Evolutionary conservation across 129 eudicot species (phyloP).

Genomic region (Saussurea involucrata): DNA sequence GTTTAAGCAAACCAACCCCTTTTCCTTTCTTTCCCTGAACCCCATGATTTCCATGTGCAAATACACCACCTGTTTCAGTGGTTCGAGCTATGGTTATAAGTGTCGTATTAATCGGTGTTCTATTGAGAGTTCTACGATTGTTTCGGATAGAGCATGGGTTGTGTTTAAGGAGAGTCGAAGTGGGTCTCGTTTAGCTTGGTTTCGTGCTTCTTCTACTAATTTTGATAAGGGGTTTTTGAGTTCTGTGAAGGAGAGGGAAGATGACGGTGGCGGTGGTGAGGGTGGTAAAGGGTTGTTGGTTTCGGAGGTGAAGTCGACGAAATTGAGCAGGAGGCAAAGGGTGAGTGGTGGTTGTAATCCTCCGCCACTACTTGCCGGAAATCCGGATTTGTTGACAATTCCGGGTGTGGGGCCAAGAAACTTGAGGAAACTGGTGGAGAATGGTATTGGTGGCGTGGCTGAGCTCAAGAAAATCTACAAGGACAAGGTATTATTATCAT

Average conservation of each 20-base stretch:
- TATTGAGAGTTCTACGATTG: conserved; percentile 1
- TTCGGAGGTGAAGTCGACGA: conserved; percentile 30
- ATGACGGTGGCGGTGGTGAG: conserved; percentile 1
- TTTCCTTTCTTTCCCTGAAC: not conserved
- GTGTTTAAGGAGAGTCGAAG: conserved; percentile 29
- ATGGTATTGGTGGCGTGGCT: conserved; percentile 62
- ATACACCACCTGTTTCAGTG: too few relatives aligned
- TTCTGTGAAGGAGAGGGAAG: conserved; percentile 8
- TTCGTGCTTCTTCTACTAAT: not conserved
- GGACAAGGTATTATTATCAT: conserved; percentile 48
- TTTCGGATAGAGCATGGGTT: conserved; percentile 43
- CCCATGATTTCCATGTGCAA: not conserved
- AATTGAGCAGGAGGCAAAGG: conserved; percentile 47
- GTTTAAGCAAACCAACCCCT: not conserved
- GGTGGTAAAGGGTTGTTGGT: not conserved
- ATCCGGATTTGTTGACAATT: conserved; percentile 58
- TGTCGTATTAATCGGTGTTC: conserved; percentile 40
- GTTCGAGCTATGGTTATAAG: not conserved
- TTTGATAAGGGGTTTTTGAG: conserved; percentile 14
- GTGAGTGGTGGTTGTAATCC: conserved; percentile 18
- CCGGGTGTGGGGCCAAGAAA: conserved; percentile 81
- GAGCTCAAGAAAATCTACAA: conserved; percentile 57
- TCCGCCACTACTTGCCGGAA: not conserved
- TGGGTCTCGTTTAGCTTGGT: conserved; percentile 36
- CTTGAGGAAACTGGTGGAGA: conserved; percentile 61